Conservation (phyloP, 495 filamentous ascomycete species). For the Oidiodendron maius region DNA sequence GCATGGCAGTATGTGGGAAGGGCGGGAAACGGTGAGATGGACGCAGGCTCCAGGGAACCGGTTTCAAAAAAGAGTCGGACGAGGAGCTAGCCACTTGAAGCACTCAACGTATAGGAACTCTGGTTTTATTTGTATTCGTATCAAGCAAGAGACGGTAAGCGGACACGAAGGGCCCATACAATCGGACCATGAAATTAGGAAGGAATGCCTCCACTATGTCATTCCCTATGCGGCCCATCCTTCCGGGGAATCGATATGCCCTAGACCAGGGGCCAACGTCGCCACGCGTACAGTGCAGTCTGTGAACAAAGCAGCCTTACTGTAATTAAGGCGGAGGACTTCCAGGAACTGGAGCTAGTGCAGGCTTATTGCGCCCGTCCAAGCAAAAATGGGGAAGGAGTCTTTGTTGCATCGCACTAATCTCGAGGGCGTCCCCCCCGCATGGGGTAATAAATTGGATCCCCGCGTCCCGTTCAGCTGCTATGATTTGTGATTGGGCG, state of each 20-base stretch:
- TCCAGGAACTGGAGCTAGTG: no score
- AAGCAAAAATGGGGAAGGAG: not conserved
- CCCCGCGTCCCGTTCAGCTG: not conserved
- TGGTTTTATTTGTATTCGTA: not conserved
- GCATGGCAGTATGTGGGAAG: slow-evolving; percentile 1
- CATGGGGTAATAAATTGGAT: not conserved
- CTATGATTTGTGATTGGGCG: not conserved
- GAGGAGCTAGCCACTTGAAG: not conserved
- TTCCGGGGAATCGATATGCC: not conserved
- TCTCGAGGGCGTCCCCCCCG: not conserved
- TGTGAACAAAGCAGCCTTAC: no score
- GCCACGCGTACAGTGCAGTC: not conserved
- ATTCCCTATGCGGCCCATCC: not conserved
- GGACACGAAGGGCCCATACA: not conserved
- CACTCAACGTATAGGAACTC: not conserved
- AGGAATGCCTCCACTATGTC: not conserved
- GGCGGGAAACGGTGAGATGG: not conserved
- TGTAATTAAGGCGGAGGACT: not conserved
- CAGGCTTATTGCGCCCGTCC: no score
- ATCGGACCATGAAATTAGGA: not conserved
- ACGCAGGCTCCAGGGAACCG: not conserved
- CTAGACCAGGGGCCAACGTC: not conserved
- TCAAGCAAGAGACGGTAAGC: not conserved
- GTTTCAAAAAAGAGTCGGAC: not conserved
- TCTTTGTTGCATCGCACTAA: not conserved